These are phyloP conservation scores for Dryadomyces sulphureus DNA, from an alignment of 2,329 filamentous ascomycete species.

Conservation along the genomic window DNA sequence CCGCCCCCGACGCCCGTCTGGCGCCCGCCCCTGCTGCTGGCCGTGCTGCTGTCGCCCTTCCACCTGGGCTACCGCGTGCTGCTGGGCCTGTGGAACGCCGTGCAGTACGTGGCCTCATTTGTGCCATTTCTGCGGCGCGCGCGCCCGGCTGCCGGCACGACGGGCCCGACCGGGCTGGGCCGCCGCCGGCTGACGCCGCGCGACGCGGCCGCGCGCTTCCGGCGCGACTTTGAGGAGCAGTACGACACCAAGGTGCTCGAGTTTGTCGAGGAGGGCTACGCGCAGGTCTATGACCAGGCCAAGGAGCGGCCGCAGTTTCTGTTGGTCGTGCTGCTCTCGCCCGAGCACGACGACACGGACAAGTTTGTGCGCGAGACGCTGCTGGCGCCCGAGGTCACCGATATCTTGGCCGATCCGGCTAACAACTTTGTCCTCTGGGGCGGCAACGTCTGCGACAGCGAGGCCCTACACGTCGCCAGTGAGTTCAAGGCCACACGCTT, in stretches of 20 bases:
- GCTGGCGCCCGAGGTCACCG: conserved; percentile 56
- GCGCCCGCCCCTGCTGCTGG: conserved; percentile 59
- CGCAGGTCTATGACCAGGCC: conserved; percentile 76
- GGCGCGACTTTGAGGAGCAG: conserved; percentile 88
- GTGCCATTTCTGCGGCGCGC: conserved; percentile 41
- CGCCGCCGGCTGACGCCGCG: conserved; percentile 64
- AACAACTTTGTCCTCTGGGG: conserved; percentile 85
- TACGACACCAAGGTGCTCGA: conserved; percentile 60
- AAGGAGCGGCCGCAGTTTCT: conserved; percentile 88
- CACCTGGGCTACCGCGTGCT: conserved; percentile 61
- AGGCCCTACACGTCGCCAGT: conserved; percentile 84
- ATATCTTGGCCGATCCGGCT: conserved; percentile 57
- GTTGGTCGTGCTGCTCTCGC: conserved; percentile 74
- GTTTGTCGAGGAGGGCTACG: conserved; percentile 80
- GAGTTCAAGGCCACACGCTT: conserved; percentile 85
- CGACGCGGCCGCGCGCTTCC: conserved; percentile 78
- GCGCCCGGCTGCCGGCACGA: conserved; percentile 29
- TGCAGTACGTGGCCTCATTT: conserved; percentile 69
- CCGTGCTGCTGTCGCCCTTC: conserved; percentile 69
- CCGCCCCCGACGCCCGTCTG: conserved; percentile 49
- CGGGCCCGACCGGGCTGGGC: conserved; percentile 34
- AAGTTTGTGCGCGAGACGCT: conserved; percentile 73
- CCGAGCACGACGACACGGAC: conserved; percentile 86
- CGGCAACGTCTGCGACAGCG: conserved; percentile 81
- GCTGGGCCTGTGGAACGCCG: conserved; percentile 52